A percentile compares a stretch with the other conserved stretches of the same genome.
Evolutionary conservation across 441 rosid genomes (phyloP).

Genomic region (Capsella rubella): DNA sequence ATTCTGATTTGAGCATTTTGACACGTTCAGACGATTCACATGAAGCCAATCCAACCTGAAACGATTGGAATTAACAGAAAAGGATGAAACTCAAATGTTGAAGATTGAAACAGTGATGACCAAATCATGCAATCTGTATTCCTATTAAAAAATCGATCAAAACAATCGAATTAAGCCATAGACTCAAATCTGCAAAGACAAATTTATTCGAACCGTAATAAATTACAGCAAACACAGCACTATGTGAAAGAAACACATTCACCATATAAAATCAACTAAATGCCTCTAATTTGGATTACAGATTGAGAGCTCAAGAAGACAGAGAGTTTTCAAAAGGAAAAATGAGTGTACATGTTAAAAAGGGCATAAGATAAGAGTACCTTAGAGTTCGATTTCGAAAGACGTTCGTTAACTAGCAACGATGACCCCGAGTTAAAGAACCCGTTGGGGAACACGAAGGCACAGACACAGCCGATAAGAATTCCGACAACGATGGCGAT

Average conservation of each 20-base stretch:
- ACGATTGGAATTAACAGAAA: conserved; percentile 9
- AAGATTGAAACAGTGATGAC: too few species aligned
- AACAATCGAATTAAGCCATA: too few species aligned
- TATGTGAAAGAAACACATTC: neutral
- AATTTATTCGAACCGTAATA: neutral
- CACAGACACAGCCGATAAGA: conserved; percentile 66
- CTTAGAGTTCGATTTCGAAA: conserved; percentile 55
- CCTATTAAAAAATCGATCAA: too few species aligned
- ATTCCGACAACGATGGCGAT: conserved; percentile 73
- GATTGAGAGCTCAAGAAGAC: neutral
- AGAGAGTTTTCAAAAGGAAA: neutral
- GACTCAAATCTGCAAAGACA: too few species aligned
- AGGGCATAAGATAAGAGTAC: conserved; percentile 43
- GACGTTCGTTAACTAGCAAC: conserved; percentile 38
- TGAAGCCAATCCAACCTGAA: conserved; percentile 53
- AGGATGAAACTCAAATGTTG: neutral
- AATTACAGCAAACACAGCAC: conserved; percentile 14
- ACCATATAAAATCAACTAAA: neutral
- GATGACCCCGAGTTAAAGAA: conserved; percentile 54
- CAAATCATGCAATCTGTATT: too few species aligned
- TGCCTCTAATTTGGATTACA: neutral
- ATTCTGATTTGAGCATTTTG: conserved; percentile 69
- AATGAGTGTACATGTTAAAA: neutral
- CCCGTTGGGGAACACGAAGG: conserved; percentile 72
- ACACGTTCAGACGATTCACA: conserved; percentile 70